Conservation (phyloP, 495 filamentous ascomycete genomes). For the Penicillium malachiteum region DNA sequence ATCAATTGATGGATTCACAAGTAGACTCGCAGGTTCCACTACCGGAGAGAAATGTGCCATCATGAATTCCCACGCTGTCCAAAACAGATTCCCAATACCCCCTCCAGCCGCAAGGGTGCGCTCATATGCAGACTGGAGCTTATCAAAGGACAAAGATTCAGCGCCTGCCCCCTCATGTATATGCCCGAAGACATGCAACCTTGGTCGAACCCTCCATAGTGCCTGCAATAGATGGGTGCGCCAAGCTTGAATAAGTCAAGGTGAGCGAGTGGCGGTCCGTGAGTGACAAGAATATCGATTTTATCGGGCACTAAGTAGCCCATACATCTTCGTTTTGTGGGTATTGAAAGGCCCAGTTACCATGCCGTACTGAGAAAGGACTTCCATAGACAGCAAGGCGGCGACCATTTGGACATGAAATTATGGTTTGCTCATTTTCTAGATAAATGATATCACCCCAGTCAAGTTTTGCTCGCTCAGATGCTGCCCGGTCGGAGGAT, state of each 20-base stretch:
- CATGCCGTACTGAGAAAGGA: constrained; percentile 49
- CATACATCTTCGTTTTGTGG: constrained; percentile 23
- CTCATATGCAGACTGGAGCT: constrained; percentile 22
- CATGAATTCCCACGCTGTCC: constrained; percentile 14
- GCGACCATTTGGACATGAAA: constrained; percentile 51
- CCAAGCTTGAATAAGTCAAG: constrained; percentile 60
- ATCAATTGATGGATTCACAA: constrained; percentile 27
- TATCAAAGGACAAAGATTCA: constrained; percentile 20
- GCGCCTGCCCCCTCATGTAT: constrained; percentile 63
- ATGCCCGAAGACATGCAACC: constrained; percentile 76
- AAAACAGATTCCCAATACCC: constrained; percentile 15
- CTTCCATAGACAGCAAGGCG: constrained; percentile 55
- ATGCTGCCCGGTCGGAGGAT: constrained; percentile 7
- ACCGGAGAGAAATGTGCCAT: constrained; percentile 3
- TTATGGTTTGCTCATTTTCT: constrained; percentile 40
- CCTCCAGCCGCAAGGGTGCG: constrained; percentile 18
- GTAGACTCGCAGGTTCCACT: constrained; percentile 24
- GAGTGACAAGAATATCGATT: constrained; percentile 74
- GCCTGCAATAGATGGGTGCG: constrained; percentile 58
- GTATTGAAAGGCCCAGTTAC: constrained; percentile 54
- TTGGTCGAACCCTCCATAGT: constrained; percentile 64
- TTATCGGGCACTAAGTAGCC: constrained; percentile 53
- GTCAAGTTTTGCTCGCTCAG: constrained; percentile 29
- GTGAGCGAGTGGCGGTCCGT: constrained; percentile 59
- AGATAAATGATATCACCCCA: constrained; percentile 52